Evolutionary conservation across 148 eudicot genomes (phyloP).

Genomic region (Silene conica): DNA sequence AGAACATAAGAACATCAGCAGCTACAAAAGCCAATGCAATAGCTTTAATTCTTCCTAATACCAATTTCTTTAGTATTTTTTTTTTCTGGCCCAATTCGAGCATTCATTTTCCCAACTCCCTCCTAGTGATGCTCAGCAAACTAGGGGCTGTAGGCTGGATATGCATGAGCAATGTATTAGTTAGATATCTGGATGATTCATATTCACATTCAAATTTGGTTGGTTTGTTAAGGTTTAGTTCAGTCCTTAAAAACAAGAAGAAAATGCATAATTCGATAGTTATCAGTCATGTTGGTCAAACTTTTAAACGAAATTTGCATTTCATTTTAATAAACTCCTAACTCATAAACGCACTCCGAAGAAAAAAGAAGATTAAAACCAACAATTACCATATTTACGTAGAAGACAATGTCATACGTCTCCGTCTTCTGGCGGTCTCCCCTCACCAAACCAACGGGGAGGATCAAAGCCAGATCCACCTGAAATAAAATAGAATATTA

Average conservation of each 20-base stretch:
- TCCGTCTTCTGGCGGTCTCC: constrained; percentile 25
- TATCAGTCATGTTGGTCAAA: background rate
- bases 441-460: constrained; percentile 39
- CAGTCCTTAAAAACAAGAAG: background rate
- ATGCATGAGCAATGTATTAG: background rate
- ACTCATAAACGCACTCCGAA: background rate
- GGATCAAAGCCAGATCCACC: constrained; percentile 48
- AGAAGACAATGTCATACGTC: background rate
- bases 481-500: constrained; percentile 4
- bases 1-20: constrained; percentile 2
- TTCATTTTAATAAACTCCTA: background rate
- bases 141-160: background rate
- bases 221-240: background rate
- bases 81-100: background rate
- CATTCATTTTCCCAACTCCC: background rate
- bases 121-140: background rate
- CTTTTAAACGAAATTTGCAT: background rate
- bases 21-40: background rate
- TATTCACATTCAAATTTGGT: background rate
- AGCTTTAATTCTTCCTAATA: background rate
- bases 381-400: background rate
- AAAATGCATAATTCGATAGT: background rate
- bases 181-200: no score
- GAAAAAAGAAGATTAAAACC: background rate
- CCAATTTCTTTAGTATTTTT: background rate